Evolutionary conservation across 139 green algal genomes (phyloP).

Genomic region (Medakamo hakoo): DNA sequence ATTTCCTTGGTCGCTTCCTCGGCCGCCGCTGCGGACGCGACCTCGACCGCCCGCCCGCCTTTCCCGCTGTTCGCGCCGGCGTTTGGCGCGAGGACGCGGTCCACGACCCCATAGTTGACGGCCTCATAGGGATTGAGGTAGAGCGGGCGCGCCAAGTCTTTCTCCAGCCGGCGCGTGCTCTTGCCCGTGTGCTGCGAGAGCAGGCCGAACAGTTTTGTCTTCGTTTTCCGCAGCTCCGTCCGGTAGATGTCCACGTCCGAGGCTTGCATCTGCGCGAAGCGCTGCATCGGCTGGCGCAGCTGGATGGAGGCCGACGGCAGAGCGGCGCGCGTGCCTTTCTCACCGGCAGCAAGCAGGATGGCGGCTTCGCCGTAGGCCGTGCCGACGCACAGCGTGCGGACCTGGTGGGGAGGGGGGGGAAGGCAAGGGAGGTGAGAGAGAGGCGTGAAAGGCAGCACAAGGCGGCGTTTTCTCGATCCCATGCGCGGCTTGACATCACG

Average conservation of each 20-base stretch:
- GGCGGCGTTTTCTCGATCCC: too few relatives aligned
- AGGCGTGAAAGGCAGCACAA: not conserved
- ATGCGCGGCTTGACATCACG: too few relatives aligned
- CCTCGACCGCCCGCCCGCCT: too few relatives aligned
- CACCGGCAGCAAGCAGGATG: conserved; percentile 80
- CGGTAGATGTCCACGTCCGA: conserved; percentile 95
- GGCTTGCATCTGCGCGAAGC: conserved; percentile 76
- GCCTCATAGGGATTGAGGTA: conserved; percentile 90
- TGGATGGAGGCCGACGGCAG: conserved; percentile 92
- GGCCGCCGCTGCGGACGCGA: too few relatives aligned
- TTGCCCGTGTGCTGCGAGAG: conserved; percentile 65
- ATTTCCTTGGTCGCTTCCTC: too few relatives aligned
- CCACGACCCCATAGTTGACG: conserved; percentile 83
- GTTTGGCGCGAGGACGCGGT: conserved; percentile 61
- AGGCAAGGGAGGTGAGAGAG: not conserved
- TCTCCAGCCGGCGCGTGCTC: conserved; percentile 54
- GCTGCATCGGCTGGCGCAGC: conserved; percentile 88
- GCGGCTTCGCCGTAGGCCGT: conserved; percentile 93
- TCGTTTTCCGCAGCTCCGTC: conserved; percentile 78
- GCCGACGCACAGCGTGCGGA: conserved; percentile 83
- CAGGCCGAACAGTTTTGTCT: conserved; percentile 48
- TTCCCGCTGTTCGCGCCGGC: too few relatives aligned
- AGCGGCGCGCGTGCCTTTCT: conserved; percentile 71
- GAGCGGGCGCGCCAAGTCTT: conserved; percentile 66
- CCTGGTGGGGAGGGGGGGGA: conserved; percentile 27